A percentile compares a stretch with the other conserved stretches of the same genome.
These are phyloP conservation scores for Blastocystis sp. DNA, from an alignment of 352 stramenopile genomes.

Conservation along the genomic window DNA sequence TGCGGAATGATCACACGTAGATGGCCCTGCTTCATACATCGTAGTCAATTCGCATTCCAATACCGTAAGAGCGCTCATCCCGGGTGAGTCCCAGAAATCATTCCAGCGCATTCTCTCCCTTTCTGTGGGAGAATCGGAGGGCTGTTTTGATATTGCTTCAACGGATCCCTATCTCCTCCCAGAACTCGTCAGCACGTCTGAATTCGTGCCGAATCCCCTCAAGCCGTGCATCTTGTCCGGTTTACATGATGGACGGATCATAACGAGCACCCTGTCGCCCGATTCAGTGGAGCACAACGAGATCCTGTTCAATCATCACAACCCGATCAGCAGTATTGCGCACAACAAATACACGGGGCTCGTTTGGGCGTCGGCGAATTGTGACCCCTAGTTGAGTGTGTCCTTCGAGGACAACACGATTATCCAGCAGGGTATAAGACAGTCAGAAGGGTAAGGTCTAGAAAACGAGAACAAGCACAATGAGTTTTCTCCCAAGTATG, in stretches of 20 bases:
- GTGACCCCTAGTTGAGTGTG: not conserved
- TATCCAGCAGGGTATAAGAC: not conserved
- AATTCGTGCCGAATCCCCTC: not conserved
- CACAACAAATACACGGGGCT: not conserved
- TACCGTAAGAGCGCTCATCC: not conserved
- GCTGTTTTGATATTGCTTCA: not conserved
- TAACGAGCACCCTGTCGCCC: not conserved
- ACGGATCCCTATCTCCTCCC: not conserved
- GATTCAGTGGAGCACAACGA: not conserved
- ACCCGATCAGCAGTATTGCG: not conserved
- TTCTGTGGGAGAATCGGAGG: not conserved
- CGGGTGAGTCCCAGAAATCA: not conserved
- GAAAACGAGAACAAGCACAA: not conserved
- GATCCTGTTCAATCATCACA: not conserved
- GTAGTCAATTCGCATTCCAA: not conserved
- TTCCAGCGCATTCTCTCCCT: not conserved
- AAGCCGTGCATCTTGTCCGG: not conserved
- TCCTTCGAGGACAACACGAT: not conserved
- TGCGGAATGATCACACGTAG: not conserved
- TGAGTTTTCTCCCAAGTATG: not conserved
- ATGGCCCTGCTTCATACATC: not conserved
- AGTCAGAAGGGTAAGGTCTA: not conserved
- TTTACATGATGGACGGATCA: not conserved
- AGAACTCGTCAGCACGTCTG: not conserved
- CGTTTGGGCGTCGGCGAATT: not conserved